Base-by-base conservation (phyloP, 2,329 filamentous ascomycete species). In the Phymatotrichopsis omnivora region DNA sequence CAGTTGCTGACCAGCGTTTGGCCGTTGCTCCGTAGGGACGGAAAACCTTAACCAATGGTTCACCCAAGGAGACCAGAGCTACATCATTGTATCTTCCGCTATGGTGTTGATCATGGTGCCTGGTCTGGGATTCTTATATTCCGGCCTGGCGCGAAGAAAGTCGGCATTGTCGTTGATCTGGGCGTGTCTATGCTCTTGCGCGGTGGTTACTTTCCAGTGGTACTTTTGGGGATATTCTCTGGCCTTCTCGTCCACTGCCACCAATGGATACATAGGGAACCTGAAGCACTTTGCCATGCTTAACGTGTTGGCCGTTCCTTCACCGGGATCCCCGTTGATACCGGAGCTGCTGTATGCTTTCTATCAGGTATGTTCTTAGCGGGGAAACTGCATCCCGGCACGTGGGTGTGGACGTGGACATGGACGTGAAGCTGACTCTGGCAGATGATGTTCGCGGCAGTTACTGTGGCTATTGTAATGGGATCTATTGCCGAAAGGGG, bases 221-320 rank as follows among this genome's bases (percentile, higher is more conserved):
- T 96, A 95, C 62, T 95, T 98, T 65, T 96, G 91, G 89, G 91
- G 91, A 28, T 98, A 94, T 66, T 94, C 89, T 11, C 72, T 98
- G 51, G 87, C 89, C 41, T 95, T 96, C 67, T 91, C 83, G 60
- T 72, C 75, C 32, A 78, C 77, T 11, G 83, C 80, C 4, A 85
- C 76, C 56, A 95, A 84, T 67, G 82, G 84, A 42, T 96, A 83
- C 68, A 96, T 98, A 61, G 91, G 91, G 44, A 78, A 96, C 63
- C 68, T 98, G 45, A 74, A 79, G 57, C 83, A 93, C 65, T 94
- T 96, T 59, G 91, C 86, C 51, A 73, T 98, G 58, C 80, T 76
- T 71, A 84, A 86, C 61, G 85, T 85, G 2, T 73, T 93, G 58
- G 91, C 75, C 42, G 70, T 73, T 34, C 87, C 87, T n/a, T 93